phyloP scores from a whole-genome alignment of 306 rosid species.

The Trifolium dubium region DNA sequence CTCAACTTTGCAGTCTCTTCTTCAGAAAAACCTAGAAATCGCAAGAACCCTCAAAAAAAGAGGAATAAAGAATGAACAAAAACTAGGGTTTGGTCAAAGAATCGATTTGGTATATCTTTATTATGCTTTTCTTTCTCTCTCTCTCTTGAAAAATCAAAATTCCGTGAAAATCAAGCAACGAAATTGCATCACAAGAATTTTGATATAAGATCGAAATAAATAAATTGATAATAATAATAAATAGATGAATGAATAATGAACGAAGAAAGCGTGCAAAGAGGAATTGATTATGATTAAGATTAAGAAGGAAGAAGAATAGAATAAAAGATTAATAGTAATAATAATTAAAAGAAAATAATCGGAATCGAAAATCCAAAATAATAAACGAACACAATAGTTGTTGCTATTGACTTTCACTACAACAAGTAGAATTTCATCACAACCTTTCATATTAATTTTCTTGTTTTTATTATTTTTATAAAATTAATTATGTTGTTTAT shows the following conservation, averaged over 20 bases:
- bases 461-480: slow-evolving; percentile 12
- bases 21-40: slow-evolving; percentile 64
- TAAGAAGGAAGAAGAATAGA: slow-evolving; percentile 45
- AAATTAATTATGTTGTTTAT: slow-evolving; percentile 32
- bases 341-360: not conserved
- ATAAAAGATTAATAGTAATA: slow-evolving; percentile 40
- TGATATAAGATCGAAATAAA: slow-evolving; percentile 48
- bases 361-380: slow-evolving; percentile 48
- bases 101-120: slow-evolving; percentile 44
- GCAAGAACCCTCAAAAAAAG: slow-evolving; percentile 34
- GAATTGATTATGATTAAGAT: slow-evolving; percentile 49
- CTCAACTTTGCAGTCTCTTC: slow-evolving; percentile 37
- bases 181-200: slow-evolving; percentile 49
- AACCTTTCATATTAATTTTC: slow-evolving; percentile 65
- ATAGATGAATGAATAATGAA: slow-evolving; percentile 21
- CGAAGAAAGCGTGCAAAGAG: slow-evolving; percentile 35
- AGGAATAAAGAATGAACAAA: not conserved
- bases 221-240: not conserved
- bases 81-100: slow-evolving; percentile 53
- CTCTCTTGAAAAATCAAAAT: slow-evolving; percentile 45
- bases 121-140: slow-evolving; percentile 37
- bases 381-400: slow-evolving; percentile 59
- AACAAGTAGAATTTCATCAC: slow-evolving; percentile 56
- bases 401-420: slow-evolving; percentile 52
- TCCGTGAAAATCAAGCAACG: slow-evolving; percentile 75